Evolutionary conservation across 768 basidiomycete genomes (phyloP), one percentile per base, ranked within the genome.

Genomic region (Suillus subluteus): DNA sequence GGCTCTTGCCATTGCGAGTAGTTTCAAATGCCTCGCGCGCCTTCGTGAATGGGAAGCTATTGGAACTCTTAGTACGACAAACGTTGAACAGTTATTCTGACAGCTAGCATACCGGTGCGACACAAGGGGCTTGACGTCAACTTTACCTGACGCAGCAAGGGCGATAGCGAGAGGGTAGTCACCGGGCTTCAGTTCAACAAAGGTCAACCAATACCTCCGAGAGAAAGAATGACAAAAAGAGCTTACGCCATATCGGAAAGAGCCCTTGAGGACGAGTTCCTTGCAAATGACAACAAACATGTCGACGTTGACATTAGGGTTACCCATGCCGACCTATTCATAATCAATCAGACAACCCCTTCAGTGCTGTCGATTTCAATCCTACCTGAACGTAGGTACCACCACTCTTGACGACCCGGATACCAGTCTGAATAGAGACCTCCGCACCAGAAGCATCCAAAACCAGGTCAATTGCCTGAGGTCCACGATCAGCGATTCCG

Each of bases 381-480:
- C 76, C 40, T 68, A 86, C 89, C 79, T 92, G 90, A 18, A 92
- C 87, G 73, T 87, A 86, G 4, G 86, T 89, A 58, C 94, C 94
- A 64, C 94, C 94, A 43, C 84, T 79, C 79, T 89, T 90, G 66
- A 87, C 90, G 61, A 96, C 79, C 73, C 87, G 86, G 68, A 95
- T 79, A 15, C 87, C 94, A 54, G 93, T 96, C 76, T 95, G 94
- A 67, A 98, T 92, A 62, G 94, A 97, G 7, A 89, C 89, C 77
- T 97, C 95, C 4, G 96, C 96, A 37, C 96, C 96, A 65, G 92
- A 95, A 15, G 95, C 95, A 73, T 99, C 96, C 56, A 98, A 81
- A 66, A 97, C 91, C 40, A 98, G 81, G 79, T 98, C 95, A 69
- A 98, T 88, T 4, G 87, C 84, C 9, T 84, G 83, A 26, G 80